Conservation (phyloP, 1,139 yeast genomes). For the Candida anutae region DNA sequence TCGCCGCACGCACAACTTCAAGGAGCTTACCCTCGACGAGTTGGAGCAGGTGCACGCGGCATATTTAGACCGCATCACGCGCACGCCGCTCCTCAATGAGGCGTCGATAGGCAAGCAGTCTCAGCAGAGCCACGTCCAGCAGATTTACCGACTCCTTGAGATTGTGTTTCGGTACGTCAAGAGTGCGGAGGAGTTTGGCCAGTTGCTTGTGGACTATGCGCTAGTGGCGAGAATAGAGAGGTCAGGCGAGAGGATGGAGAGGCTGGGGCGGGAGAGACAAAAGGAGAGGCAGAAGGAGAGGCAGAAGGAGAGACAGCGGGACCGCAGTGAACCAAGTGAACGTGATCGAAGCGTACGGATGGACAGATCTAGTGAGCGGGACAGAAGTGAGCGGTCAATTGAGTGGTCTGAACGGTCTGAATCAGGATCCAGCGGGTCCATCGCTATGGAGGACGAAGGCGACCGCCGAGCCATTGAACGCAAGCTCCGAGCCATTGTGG, state of each 20-base stretch:
- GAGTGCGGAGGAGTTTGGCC: conserved; percentile 38
- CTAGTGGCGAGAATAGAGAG: conserved; percentile 14
- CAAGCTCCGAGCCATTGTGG: conserved; percentile 18
- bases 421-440: too few relatives aligned
- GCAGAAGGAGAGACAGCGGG: conserved; percentile 3
- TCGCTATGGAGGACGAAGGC: too few relatives aligned
- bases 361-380: too few relatives aligned
- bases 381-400: too few relatives aligned
- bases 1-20: conserved; percentile 9
- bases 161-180: conserved; percentile 35
- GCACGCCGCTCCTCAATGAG: conserved; percentile 32
- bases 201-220: conserved; percentile 21
- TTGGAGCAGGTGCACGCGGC: conserved; percentile 31
- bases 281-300: conserved; percentile 5
- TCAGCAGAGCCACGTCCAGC: conserved; percentile 34
- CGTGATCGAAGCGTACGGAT: too few relatives aligned
- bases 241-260: conserved; percentile 2
- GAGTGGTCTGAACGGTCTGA: too few relatives aligned
- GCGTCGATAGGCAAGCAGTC: conserved; percentile 30
- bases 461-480: conserved; percentile 20
- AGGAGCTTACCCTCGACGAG: conserved; percentile 40
- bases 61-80: conserved; percentile 31
- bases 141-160: conserved; percentile 37
- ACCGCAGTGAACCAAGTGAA: too few relatives aligned
- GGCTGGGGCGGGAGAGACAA: conserved; percentile 2